Percentiles rank a stretch among this genome's conserved stretches.
These are phyloP conservation scores for Russula griseocarnosa DNA, from an alignment of 768 basidiomycete genomes.

Conservation along the genomic window DNA sequence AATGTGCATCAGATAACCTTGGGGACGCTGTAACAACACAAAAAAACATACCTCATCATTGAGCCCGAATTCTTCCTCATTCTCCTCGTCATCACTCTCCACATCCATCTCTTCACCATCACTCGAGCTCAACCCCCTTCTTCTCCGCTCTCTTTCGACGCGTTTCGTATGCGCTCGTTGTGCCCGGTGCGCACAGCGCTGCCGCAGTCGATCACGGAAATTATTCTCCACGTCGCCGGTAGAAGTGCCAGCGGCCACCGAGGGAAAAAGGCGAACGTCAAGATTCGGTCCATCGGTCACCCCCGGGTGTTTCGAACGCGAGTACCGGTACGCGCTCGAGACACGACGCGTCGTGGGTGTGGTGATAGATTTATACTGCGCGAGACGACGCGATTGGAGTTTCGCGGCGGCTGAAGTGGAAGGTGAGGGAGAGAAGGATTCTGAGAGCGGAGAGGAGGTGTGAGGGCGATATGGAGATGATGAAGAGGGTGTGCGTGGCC, in stretches of 20 bases:
- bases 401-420: slow-evolving; percentile 17
- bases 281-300: background rate
- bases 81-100: slow-evolving; percentile 26
- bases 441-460: slow-evolving; percentile 25
- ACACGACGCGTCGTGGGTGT: slow-evolving; percentile 19
- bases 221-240: slow-evolving; percentile 15
- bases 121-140: slow-evolving; percentile 25
- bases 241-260: background rate
- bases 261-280: background rate
- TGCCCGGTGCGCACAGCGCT: slow-evolving; percentile 30
- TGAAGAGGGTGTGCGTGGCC: slow-evolving; percentile 24
- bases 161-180: slow-evolving; percentile 26
- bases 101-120: slow-evolving; percentile 30
- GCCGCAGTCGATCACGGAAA: slow-evolving; percentile 30
- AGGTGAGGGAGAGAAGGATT: slow-evolving; percentile 21
- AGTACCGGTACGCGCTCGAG: slow-evolving; percentile 21
- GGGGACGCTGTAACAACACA: background rate
- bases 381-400: slow-evolving; percentile 23
- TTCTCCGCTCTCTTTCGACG: slow-evolving; percentile 21
- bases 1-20: background rate
- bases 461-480: slow-evolving; percentile 18
- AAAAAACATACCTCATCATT: slow-evolving; percentile 31
- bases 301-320: background rate
- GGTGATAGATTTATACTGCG: slow-evolving; percentile 26
- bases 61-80: slow-evolving; percentile 23